A percentile compares a stretch with the other conserved stretches of the same genome.
These are phyloP conservation scores for Macadamia integrifolia DNA, from an alignment of 164 flowering plant genomes.

Conservation along the genomic window DNA sequence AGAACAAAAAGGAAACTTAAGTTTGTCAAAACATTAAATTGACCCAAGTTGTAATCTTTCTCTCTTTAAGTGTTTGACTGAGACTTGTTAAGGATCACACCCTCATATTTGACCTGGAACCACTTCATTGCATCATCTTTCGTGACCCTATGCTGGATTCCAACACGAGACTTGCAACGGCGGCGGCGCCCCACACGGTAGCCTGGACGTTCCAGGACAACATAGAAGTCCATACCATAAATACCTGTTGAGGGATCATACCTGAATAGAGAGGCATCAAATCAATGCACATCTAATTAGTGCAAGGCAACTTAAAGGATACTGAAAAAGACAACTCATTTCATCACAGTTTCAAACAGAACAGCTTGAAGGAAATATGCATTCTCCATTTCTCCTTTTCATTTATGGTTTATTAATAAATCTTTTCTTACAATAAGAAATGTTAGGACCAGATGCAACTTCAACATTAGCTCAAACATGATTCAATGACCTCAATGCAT, in stretches of 20 bases:
- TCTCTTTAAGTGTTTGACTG: conserved; percentile 14
- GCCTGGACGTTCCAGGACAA: conserved; percentile 32
- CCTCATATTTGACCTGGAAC: conserved; percentile 36
- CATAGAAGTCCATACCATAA: conserved; percentile 34
- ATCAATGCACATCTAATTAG: background rate
- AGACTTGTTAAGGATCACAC: conserved; percentile 34
- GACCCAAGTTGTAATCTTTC: background rate
- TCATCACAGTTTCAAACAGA: too few species aligned
- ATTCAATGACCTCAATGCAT: too few species aligned
- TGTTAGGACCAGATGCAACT: too few species aligned
- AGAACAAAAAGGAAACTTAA: background rate
- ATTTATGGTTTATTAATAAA: background rate
- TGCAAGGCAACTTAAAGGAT: too few species aligned
- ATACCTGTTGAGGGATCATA: conserved; percentile 36
- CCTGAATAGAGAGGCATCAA: conserved; percentile 10
- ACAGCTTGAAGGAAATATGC: too few species aligned
- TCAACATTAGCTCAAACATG: too few species aligned
- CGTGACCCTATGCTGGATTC: conserved; percentile 30
- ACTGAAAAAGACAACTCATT: too few species aligned
- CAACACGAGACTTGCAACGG: conserved; percentile 28
- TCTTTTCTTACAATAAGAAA: background rate
- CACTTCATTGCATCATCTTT: conserved; percentile 38
- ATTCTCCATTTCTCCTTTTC: too few species aligned
- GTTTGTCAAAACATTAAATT: conserved; percentile 3
- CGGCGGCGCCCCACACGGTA: conserved; percentile 34